Percentiles rank a stretch among this genome's conserved stretches.
Conservation (phyloP, 441 rosid species). For the Pelargonium cotyledonis region DNA sequence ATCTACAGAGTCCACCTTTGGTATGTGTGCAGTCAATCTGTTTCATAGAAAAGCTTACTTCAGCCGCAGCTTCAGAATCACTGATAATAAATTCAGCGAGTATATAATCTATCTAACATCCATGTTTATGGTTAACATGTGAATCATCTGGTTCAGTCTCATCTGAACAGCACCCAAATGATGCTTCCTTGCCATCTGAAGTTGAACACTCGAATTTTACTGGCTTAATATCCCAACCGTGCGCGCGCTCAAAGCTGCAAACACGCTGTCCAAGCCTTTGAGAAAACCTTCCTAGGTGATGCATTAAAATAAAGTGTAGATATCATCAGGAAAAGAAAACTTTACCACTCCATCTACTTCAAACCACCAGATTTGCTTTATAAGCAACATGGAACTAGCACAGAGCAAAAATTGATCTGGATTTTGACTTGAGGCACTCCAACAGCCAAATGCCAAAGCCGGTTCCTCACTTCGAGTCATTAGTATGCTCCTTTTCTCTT, state of each 20-base stretch:
- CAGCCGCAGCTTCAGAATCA: constrained; percentile 21
- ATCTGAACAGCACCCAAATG: constrained; percentile 38
- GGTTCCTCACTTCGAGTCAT: constrained; percentile 14
- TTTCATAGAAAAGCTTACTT: constrained; percentile 55
- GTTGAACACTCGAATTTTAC: constrained; percentile 54
- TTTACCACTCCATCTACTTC: constrained; percentile 67
- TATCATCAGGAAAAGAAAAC: constrained; percentile 57
- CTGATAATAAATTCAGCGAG: constrained; percentile 57
- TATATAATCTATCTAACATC: constrained; percentile 54
- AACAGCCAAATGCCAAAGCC: neutral
- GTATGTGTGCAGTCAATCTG: constrained; percentile 83
- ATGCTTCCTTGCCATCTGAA: constrained; percentile 49
- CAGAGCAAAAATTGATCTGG: neutral
- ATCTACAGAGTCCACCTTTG: constrained; percentile 64
- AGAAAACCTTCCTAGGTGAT: constrained; percentile 50
- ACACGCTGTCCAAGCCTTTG: constrained; percentile 55
- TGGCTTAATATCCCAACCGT: constrained; percentile 75
- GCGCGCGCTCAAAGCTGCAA: constrained; percentile 50
- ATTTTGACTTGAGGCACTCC: neutral
- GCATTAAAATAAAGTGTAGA: constrained; percentile 64
- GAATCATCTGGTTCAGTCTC: constrained; percentile 36
- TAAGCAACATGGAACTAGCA: constrained; percentile 62
- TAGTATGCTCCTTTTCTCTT: constrained; percentile 48
- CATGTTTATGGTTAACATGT: constrained; percentile 60
- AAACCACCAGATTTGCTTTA: constrained; percentile 81